Evolutionary conservation across 2,329 filamentous ascomycete genomes (phyloP).

Genomic region (Fusarium graminum): DNA sequence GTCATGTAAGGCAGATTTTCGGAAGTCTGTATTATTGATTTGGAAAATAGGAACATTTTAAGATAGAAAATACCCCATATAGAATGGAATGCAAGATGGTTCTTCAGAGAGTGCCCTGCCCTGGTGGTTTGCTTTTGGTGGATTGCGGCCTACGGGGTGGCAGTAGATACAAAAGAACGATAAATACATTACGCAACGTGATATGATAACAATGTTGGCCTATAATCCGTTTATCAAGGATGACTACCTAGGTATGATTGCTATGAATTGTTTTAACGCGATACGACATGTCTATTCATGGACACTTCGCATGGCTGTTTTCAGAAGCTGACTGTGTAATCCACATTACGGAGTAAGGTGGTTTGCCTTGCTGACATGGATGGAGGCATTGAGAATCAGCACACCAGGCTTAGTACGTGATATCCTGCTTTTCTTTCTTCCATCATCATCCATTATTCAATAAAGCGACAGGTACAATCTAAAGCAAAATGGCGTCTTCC

Average conservation of each 20-base stretch:
- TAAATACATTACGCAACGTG: background rate
- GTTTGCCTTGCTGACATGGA: background rate
- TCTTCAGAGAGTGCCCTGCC: too few species aligned
- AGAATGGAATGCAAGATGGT: background rate
- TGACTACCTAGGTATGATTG: background rate
- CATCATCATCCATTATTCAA: background rate
- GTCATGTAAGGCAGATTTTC: too few species aligned
- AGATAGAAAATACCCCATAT: background rate
- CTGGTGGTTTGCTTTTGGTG: too few species aligned
- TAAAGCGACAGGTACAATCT: background rate
- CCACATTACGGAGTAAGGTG: background rate
- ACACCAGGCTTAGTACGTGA: background rate
- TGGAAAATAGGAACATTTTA: background rate
- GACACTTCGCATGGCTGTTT: background rate
- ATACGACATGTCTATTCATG: background rate
- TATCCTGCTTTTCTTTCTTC: background rate
- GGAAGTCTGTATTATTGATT: too few species aligned
- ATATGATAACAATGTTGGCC: constrained; percentile 23
- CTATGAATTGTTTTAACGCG: background rate
- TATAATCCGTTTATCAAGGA: constrained; percentile 7
- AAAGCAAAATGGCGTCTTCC: constrained; percentile 17
- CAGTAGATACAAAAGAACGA: background rate
- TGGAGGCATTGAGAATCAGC: constrained; percentile 3
- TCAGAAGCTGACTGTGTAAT: background rate
- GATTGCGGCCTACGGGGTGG: background rate